Evolutionary conservation across 208 protist species (phyloP).

Genomic region (Acanthamoeba royreba): DNA sequence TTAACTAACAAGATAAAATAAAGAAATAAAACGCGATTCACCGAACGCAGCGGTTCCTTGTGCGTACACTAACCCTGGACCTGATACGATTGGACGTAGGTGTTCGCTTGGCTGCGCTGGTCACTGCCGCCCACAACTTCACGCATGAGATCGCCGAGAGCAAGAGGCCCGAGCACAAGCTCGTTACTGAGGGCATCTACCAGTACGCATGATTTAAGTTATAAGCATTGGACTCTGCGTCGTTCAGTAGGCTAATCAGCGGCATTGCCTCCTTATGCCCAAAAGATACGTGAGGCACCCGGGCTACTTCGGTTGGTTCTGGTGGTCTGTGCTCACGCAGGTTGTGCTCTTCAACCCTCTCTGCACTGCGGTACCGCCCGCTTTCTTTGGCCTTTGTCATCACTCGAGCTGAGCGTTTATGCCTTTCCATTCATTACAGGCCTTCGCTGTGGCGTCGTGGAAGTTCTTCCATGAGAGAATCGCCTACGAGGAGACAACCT

Average conservation of each 20-base stretch:
- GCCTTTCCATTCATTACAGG: constrained; percentile 28
- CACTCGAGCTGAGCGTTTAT: neutral
- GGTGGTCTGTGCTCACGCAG: constrained; percentile 88
- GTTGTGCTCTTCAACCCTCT: constrained; percentile 91
- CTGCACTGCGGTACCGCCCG: constrained; percentile 52
- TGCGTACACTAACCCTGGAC: neutral
- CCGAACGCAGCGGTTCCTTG: no score
- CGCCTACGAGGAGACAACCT: constrained; percentile 84
- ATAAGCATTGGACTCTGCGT: neutral
- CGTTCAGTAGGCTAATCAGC: neutral
- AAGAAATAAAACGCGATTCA: no score
- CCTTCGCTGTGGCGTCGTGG: constrained; percentile 85
- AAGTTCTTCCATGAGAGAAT: constrained; percentile 90
- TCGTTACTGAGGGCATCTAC: constrained; percentile 91
- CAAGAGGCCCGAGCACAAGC: constrained; percentile 76
- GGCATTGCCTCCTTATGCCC: neutral
- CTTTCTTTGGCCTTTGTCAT: neutral
- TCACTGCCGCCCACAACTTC: constrained; percentile 70
- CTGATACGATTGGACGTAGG: neutral
- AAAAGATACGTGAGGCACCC: constrained; percentile 86
- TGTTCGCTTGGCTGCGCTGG: constrained; percentile 51
- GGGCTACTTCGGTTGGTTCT: constrained; percentile 96
- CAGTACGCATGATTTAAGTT: constrained; percentile 25
- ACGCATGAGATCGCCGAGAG: constrained; percentile 53
- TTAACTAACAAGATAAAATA: no score